Percentiles rank a stretch among this genome's conserved stretches.
These are phyloP conservation scores for Xylaria nigripes DNA, from an alignment of 495 filamentous ascomycete genomes.

Conservation along the genomic window DNA sequence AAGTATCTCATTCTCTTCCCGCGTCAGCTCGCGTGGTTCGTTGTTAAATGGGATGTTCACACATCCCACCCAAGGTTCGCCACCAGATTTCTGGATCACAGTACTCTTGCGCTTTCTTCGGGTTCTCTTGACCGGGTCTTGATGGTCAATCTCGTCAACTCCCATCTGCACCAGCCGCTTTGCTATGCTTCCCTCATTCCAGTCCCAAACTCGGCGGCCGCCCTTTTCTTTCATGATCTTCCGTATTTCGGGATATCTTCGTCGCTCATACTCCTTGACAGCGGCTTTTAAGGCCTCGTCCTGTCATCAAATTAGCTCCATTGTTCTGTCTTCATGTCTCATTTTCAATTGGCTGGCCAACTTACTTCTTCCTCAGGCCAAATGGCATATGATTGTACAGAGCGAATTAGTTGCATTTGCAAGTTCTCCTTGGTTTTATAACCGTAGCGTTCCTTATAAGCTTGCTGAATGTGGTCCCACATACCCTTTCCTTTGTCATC, in stretches of 20 bases:
- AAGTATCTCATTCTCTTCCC: constrained; percentile 34
- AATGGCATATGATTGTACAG: constrained; percentile 34
- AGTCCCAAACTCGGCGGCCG: constrained; percentile 26
- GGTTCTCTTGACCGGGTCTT: constrained; percentile 21
- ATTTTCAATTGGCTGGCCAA: not conserved
- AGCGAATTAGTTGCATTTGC: constrained; percentile 43
- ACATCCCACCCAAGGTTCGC: constrained; percentile 16
- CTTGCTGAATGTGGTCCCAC: constrained; percentile 43
- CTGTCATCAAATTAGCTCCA: constrained; percentile 15
- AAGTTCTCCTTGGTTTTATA: constrained; percentile 37
- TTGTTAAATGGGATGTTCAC: constrained; percentile 22
- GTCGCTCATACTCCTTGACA: constrained; percentile 20
- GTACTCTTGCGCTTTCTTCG: constrained; percentile 23
- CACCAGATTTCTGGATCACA: constrained; percentile 12
- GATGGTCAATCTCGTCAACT: constrained; percentile 24
- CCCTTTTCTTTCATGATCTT: constrained; percentile 30
- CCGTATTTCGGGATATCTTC: constrained; percentile 21
- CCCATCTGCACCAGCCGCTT: constrained; percentile 26
- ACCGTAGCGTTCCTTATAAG: constrained; percentile 32
- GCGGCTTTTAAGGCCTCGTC: constrained; percentile 20
- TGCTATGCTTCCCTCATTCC: constrained; percentile 24
- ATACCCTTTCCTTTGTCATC: constrained; percentile 43
- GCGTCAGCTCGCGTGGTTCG: constrained; percentile 19
- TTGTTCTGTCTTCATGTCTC: not conserved
- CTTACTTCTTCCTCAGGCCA: constrained; percentile 41